Conservation (phyloP, 257 asterid genomes). For the Plantago ovata region DNA sequence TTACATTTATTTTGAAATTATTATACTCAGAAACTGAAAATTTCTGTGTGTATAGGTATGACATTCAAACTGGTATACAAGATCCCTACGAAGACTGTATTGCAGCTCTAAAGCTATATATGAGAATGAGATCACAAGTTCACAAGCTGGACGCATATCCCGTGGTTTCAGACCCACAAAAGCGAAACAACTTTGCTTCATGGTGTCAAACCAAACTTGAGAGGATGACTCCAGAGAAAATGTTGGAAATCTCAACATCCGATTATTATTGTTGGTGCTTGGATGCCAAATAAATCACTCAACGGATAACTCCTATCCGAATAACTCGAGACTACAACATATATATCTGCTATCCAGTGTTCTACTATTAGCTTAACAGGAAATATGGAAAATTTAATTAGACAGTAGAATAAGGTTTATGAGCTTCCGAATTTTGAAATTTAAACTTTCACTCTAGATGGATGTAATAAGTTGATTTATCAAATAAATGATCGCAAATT, state of each 20-base stretch:
- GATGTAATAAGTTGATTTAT: slow-evolving; percentile 3
- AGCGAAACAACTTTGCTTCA: slow-evolving; percentile 61
- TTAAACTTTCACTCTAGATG: not conserved
- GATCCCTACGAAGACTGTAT: slow-evolving; percentile 91
- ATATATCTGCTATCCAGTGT: not conserved
- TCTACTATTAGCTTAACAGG: not conserved
- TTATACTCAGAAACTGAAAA: not conserved
- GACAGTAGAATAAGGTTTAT: not conserved
- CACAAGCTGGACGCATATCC: slow-evolving; percentile 59
- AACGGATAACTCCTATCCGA: not conserved
- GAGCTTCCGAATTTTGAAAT: not conserved
- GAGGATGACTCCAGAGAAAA: slow-evolving; percentile 68
- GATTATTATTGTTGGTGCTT: slow-evolving; percentile 92
- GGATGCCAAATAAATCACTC: slow-evolving; percentile 38
- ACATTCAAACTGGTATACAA: slow-evolving; percentile 73
- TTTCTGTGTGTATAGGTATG: slow-evolving; percentile 44
- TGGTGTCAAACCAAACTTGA: slow-evolving; percentile 81
- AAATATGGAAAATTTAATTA: not conserved
- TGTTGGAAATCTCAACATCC: slow-evolving; percentile 72
- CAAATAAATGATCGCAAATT: no score
- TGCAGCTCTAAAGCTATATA: slow-evolving; percentile 69
- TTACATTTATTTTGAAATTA: not conserved
- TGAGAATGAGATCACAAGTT: slow-evolving; percentile 67
- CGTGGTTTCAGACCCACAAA: slow-evolving; percentile 62
- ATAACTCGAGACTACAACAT: slow-evolving; percentile 6